Conservation (phyloP, 208 protist species). For the Acanthamoeba healyi region DNA sequence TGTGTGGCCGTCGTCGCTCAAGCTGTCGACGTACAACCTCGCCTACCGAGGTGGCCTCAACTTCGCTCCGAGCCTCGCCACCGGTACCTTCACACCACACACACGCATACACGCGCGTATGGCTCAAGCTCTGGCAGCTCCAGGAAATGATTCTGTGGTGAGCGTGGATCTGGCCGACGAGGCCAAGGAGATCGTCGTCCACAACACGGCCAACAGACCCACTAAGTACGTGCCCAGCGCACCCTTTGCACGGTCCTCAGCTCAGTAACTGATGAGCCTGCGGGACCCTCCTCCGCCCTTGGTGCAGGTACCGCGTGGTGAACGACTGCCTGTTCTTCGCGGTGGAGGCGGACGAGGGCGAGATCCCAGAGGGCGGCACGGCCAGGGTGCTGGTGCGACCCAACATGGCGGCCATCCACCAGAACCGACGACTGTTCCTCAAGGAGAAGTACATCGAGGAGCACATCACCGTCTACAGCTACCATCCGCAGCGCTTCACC, state of each 20-base stretch:
- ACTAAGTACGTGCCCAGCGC: background rate
- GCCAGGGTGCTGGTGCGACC: background rate
- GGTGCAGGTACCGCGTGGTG: conserved; percentile 34
- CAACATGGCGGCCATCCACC: conserved; percentile 43
- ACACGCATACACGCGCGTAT: no score
- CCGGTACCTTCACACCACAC: background rate
- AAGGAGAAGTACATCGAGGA: conserved; percentile 84
- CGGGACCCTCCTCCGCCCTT: no score
- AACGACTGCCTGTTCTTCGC: conserved; percentile 66
- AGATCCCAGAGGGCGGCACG: background rate
- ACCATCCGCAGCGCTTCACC: background rate
- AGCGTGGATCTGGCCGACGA: conserved; percentile 12
- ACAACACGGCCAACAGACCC: background rate
- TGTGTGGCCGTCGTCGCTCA: conserved; percentile 53
- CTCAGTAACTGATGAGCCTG: no score
- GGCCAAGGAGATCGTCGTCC: background rate
- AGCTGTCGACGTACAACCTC: conserved; percentile 72
- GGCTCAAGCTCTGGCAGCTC: background rate
- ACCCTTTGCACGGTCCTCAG: background rate
- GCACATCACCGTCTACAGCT: conserved; percentile 81
- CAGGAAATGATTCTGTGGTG: background rate
- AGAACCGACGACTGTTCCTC: conserved; percentile 47
- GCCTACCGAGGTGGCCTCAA: conserved; percentile 72
- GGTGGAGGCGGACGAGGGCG: conserved; percentile 6
- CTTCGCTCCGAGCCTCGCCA: background rate